Base-by-base conservation (phyloP, 148 eudicot species). In the Amaranthus hypochondriacus region DNA sequence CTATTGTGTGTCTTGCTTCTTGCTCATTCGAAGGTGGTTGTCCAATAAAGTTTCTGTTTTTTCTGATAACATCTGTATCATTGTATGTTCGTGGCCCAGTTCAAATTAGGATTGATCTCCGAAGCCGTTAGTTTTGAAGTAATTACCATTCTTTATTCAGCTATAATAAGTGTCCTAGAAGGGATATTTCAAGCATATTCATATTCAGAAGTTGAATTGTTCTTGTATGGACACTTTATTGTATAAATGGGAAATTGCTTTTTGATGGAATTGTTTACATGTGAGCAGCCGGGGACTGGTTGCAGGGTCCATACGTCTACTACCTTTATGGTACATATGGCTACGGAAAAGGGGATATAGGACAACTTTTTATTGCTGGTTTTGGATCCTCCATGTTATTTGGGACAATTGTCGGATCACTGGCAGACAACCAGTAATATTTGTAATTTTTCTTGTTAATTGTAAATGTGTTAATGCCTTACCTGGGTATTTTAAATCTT, bases 371-470 rank as follows among this genome's bases (percentile, higher is more conserved):
- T 79, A 94, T 94, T 72, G 98, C 98, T 65, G 98, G 98, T 18
- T 94, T 94, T 79, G 98, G 98, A 76, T 94, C 98, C 75, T 94
- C 98, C 73, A 94, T 94, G 98, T 82, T 94, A 82, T 94, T 94
- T 83, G 98, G 98, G 75, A 91, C 98, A 44, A 91, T 94, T 71
- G 98, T 91, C 51, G 98, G 98, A 77, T 94, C 98, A 51, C 82
- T 94, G 64, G 98, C 98, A 63, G 98, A 94, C 76, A 94, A 94
- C 86, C 95, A 88, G 98, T 94, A 80, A 86, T 73, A 61, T 71
- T 62, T 78, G 3, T 47, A 59, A 13, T 69, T 57, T 56, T 53
- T 62, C 10, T 47, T 18, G 9, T 57, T 52, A 50, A 1, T 7
- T 62, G 44, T 15, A 9, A 15, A 52, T 61, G 73, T 73, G 4